Conservation (phyloP, 441 rosid genomes). For the Gossypium schwendimanii region DNA sequence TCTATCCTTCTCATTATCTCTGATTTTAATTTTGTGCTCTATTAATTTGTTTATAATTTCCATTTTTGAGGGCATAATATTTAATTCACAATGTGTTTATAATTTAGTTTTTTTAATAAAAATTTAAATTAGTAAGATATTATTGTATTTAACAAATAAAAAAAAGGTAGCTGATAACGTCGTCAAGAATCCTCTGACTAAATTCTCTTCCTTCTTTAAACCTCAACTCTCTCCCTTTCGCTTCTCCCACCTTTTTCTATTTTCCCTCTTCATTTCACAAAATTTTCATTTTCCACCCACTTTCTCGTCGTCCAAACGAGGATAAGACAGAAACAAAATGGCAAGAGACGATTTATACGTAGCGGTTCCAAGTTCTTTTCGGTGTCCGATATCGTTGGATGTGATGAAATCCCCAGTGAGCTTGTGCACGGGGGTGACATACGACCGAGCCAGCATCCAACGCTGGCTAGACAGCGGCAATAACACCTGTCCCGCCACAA, state of each 20-base stretch:
- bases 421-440: slow-evolving; percentile 81
- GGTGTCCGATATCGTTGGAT: slow-evolving; percentile 87
- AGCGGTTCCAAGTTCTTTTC: slow-evolving; percentile 67
- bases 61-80: no score
- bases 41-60: no score
- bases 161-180: no score
- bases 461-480: slow-evolving; percentile 78
- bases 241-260: slow-evolving; percentile 13
- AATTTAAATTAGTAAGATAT: no score
- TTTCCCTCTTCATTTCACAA: slow-evolving; percentile 1
- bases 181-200: slow-evolving; percentile 28
- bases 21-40: no score
- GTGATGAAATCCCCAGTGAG: slow-evolving; percentile 88
- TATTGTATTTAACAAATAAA: no score
- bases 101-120: no score
- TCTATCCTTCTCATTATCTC: no score
- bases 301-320: slow-evolving; percentile 25
- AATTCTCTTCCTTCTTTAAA: slow-evolving; percentile 31
- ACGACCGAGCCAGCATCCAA: slow-evolving; percentile 78
- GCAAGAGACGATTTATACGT: slow-evolving; percentile 56
- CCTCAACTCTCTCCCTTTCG: slow-evolving; percentile 21
- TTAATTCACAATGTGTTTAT: no score
- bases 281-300: slow-evolving; percentile 3
- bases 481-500: slow-evolving; percentile 87
- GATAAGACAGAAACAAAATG: slow-evolving; percentile 24